These are phyloP conservation scores for Fusarium stilboides DNA, from an alignment of 2,329 filamentous ascomycete species.

Conservation along the genomic window DNA sequence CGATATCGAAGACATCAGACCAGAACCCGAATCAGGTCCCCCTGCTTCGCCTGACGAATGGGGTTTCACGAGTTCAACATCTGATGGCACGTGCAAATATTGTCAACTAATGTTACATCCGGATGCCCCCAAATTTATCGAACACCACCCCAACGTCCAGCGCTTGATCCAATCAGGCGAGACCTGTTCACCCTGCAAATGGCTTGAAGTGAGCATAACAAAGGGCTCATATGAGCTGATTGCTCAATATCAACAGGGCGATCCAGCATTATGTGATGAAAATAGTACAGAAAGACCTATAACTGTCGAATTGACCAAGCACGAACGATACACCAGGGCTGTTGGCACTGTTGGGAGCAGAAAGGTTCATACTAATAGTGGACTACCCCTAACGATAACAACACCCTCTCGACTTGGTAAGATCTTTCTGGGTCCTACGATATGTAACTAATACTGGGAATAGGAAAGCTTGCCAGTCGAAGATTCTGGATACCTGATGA, in stretches of 20 bases:
- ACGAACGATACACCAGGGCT: neutral
- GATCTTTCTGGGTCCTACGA: accelerated
- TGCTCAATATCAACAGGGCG: neutral
- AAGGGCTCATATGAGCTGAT: neutral
- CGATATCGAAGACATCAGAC: conserved; percentile 12
- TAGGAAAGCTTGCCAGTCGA: neutral
- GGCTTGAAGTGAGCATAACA: conserved; percentile 13
- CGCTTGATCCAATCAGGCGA: neutral
- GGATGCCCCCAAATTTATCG: neutral
- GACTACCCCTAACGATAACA: conserved; percentile 4
- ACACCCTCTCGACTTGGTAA: conserved; percentile 8
- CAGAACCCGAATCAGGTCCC: neutral
- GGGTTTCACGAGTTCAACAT: conserved; percentile 3
- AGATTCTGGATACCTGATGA: conserved; percentile 7
- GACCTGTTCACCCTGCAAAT: conserved; percentile 7
- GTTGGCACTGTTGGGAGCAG: conserved; percentile 2
- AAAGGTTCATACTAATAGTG: neutral
- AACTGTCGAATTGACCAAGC: neutral
- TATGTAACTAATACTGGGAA: accelerated
- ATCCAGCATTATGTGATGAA: neutral
- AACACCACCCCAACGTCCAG: conserved; percentile 6
- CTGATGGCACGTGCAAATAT: conserved; percentile 17
- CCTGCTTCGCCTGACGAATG: neutral
- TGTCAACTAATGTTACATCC: conserved; percentile 13
- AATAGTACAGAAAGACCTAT: neutral